phyloP scores from a whole-genome alignment of 768 basidiomycete genomes.

The Mycena galopus region DNA sequence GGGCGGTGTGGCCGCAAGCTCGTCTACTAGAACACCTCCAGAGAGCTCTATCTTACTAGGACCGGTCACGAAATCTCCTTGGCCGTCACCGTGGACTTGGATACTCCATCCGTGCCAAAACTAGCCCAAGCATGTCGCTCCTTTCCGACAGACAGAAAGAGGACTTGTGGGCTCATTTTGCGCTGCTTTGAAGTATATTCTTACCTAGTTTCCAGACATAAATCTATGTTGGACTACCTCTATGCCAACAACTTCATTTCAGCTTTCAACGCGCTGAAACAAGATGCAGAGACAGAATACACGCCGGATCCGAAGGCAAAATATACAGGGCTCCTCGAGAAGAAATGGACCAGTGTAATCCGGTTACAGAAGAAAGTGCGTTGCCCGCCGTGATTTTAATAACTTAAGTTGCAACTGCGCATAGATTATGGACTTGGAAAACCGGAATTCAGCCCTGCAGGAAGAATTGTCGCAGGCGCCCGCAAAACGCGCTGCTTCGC shows the following conservation, averaged over 20 bases:
- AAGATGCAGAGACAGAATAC: constrained; percentile 70
- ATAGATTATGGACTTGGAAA: constrained; percentile 96
- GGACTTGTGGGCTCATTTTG: constrained; percentile 43
- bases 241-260: constrained; percentile 73
- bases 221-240: constrained; percentile 85
- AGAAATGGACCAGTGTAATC: constrained; percentile 98
- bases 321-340: constrained; percentile 89
- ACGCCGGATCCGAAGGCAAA: constrained; percentile 89
- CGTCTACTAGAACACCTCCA: neutral
- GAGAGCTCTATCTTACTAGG: constrained; percentile 41
- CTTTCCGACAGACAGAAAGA: constrained; percentile 50
- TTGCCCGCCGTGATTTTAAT: neutral
- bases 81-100: constrained; percentile 42
- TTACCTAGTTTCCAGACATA: constrained; percentile 64
- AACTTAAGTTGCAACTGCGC: constrained; percentile 25
- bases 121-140: constrained; percentile 44
- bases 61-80: constrained; percentile 52
- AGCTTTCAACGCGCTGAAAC: constrained; percentile 72
- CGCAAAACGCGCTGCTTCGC: constrained; percentile 68
- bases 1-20: constrained; percentile 6
- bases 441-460: constrained; percentile 81
- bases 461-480: constrained; percentile 72
- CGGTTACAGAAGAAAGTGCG: constrained; percentile 72
- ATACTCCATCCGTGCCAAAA: constrained; percentile 29
- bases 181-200: neutral